Evolutionary conservation across 2,329 filamentous ascomycete genomes (phyloP), one percentile per base, ranked within the genome.

Genomic region (Claviceps spartinae): DNA sequence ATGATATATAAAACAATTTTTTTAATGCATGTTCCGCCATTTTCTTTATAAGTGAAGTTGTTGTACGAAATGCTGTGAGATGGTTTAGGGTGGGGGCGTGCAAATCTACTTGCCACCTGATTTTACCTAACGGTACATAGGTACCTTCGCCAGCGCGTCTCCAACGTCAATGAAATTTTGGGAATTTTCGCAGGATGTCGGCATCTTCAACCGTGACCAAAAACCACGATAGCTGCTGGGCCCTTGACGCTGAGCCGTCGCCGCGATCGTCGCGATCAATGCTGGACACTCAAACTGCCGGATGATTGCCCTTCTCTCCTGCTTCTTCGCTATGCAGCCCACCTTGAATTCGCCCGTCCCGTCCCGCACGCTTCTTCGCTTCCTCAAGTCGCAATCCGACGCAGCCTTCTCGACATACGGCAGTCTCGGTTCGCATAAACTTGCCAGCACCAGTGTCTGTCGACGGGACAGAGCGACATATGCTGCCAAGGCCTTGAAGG

Each of bases 341-440:
- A 62, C 66, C 57, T 59, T 73, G 60, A 68, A 65, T 56, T 55
- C 64, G 42, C 69, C 72, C 48, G 76, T 73, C 49, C 78, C 78
- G 26, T 81, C 77, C 49, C 67, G 67, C 57, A 71, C 66, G 54
- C 77, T 91, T 20, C 73, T 93, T 56, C 82, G 81, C 58, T 91
- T 87, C 65, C 74, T 93, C 56, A 82, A 81, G 58, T 78, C 74
- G 51, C 86, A 90, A 65, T 81, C 85, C 57, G 77, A 85, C 59
- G 72, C 72, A 51, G 62, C 77, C 56, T 76, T 79, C 60, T 77
- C 65, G 70, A 63, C 51, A 63, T 69, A 51, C 72, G 69, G 60
- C 62, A 64, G 36, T 37, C 45, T 43, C 16, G 24, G 37, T 47
- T 43, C 38, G 40, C 24, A 20, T 14, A 14, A 5, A 4, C 4